Conservation (phyloP, 2,329 filamentous ascomycete genomes). For the Sporothrix sp. region DNA sequence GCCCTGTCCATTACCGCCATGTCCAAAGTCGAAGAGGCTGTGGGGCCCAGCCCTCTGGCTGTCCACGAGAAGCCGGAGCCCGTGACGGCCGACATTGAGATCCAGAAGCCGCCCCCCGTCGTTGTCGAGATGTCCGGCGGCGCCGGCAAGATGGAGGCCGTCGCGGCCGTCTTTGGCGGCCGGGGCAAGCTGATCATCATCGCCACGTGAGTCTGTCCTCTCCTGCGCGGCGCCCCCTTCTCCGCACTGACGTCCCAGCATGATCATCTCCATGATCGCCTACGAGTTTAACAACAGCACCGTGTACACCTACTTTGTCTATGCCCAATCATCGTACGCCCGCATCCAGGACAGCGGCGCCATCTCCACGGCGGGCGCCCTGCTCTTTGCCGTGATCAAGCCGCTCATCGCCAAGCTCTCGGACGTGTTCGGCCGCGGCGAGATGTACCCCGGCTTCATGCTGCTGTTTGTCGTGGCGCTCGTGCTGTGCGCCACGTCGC, state of each 20-base stretch:
- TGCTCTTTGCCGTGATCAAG: slow-evolving; percentile 44
- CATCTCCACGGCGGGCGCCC: slow-evolving; percentile 25
- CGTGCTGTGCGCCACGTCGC: slow-evolving; percentile 43
- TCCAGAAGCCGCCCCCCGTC: background rate
- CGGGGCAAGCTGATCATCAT: background rate
- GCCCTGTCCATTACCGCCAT: too few relatives aligned
- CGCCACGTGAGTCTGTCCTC: background rate
- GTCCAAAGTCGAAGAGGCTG: background rate
- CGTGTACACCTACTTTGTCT: slow-evolving; percentile 24
- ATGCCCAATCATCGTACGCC: slow-evolving; percentile 26
- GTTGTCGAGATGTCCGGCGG: background rate
- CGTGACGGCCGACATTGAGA: slow-evolving; percentile 3
- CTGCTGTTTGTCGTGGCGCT: slow-evolving; percentile 46
- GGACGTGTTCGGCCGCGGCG: slow-evolving; percentile 46
- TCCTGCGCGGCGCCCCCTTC: background rate
- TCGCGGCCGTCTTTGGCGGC: background rate
- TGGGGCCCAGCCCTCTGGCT: too few relatives aligned
- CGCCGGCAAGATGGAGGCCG: slow-evolving; percentile 2
- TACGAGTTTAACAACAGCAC: slow-evolving; percentile 25
- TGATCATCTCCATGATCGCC: background rate
- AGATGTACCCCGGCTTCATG: slow-evolving; percentile 48
- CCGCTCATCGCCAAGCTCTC: slow-evolving; percentile 52
- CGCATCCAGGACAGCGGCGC: slow-evolving; percentile 24
- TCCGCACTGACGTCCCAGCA: background rate
- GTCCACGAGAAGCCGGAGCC: background rate